These are phyloP conservation scores for Calycina herbarum DNA, from an alignment of 2,329 filamentous ascomycete species.

Conservation along the genomic window DNA sequence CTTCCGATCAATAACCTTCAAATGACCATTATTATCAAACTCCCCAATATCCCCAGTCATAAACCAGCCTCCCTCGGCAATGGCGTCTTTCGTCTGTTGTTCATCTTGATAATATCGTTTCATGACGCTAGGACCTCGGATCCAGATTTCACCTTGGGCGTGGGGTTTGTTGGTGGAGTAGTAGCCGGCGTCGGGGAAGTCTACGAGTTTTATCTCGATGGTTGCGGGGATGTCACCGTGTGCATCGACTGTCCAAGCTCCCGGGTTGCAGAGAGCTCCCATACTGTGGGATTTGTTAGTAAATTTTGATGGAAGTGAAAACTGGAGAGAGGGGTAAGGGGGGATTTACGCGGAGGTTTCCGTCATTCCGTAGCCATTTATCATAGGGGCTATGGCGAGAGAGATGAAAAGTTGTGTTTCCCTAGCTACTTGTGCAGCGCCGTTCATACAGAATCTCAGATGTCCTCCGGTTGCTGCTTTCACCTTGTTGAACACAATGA, in stretches of 20 bases:
- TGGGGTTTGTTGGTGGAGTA: slow-evolving; percentile 56
- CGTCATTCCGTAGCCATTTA: slow-evolving; percentile 87
- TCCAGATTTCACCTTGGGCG: slow-evolving; percentile 87
- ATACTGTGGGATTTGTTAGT: slow-evolving; percentile 76
- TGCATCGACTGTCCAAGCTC: slow-evolving; percentile 74
- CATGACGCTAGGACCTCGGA: slow-evolving; percentile 74
- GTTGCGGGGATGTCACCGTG: slow-evolving; percentile 75
- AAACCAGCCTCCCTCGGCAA: slow-evolving; percentile 79
- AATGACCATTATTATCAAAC: slow-evolving; percentile 69
- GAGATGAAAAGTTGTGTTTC: slow-evolving; percentile 88
- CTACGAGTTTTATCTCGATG: slow-evolving; percentile 86
- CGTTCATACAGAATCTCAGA: slow-evolving; percentile 87
- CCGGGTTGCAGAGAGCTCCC: slow-evolving; percentile 73
- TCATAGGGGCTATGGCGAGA: slow-evolving; percentile 87
- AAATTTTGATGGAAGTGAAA: not conserved
- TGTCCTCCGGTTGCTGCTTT: slow-evolving; percentile 83
- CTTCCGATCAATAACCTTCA: slow-evolving; percentile 81
- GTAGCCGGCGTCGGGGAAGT: slow-evolving; percentile 84
- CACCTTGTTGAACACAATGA: slow-evolving; percentile 84
- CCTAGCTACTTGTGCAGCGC: slow-evolving; percentile 82
- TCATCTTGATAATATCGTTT: slow-evolving; percentile 80
- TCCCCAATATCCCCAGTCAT: slow-evolving; percentile 85
- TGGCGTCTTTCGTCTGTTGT: slow-evolving; percentile 74
- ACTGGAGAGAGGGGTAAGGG: slow-evolving; percentile 44
- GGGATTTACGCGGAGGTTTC: slow-evolving; percentile 68